Evolutionary conservation across 2,329 filamentous ascomycete species (phyloP), one percentile per base, ranked within the genome.

Genomic region (Aspergillus ibericus): DNA sequence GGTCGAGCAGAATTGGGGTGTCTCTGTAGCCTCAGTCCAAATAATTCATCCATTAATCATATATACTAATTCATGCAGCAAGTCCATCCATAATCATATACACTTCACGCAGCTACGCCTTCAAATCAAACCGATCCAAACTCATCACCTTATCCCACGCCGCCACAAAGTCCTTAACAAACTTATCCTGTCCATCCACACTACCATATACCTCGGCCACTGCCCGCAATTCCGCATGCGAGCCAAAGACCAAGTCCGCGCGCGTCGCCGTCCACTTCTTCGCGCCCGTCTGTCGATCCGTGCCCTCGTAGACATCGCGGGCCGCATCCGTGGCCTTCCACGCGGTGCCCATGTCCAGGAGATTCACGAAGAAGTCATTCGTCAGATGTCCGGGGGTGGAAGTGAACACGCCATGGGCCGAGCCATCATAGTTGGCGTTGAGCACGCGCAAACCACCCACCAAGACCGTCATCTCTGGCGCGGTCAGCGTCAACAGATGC

Each of bases 281-380:
- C 50, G 78, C 68, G 53, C 87, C 87, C 15, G 82, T 83, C 79
- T 86, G 86, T 72, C 85, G 86, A 77, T 91, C 87, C 13, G 77
- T 68, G 35, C 87, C 89, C 61, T 86, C 82, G 73, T 83, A 92
- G 52, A 81, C 56, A 66, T 91, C 88, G 34, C 76, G 71, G 55
- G 75, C 76, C n/a, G 67, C 64, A 58, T 78, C 77, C 38, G 77
- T 77, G 0, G 83, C 68, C 77, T 85, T 85, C 90, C 90, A 92
- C 20, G 76, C 79, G 6, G 83, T 89, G 73, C 76, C 78, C 68
- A 82, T 84, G 69, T 91, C 88, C 22, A 93, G 83, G 1, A 93
- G 81, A 78, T 92, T 92, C 75, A 90, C 83, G 70, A 93, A 93
- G 82, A 91, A 93, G 78, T 92, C 90, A 75, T 90, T 92, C 70